A percentile compares a stretch with the other conserved stretches of the same genome.
These are phyloP conservation scores for Hortaea sp. DNA, from an alignment of 2,329 filamentous ascomycete species.

Conservation along the genomic window DNA sequence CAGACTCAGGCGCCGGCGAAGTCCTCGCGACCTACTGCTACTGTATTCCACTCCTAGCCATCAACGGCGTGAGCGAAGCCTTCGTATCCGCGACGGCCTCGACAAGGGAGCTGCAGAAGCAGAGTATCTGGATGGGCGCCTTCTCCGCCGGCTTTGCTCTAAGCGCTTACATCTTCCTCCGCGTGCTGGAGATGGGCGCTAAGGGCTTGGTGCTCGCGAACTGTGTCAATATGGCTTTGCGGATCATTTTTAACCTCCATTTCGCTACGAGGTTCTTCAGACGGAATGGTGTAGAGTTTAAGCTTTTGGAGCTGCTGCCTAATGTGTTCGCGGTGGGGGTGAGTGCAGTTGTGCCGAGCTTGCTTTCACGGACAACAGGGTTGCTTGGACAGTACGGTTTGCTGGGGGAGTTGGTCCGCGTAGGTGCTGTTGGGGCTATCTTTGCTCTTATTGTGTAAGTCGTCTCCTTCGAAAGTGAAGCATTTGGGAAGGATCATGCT, in stretches of 20 bases:
- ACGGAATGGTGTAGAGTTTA: constrained; percentile 26
- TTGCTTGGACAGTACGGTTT: constrained; percentile 27
- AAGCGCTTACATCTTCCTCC: constrained; percentile 65
- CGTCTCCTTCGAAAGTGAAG: background rate
- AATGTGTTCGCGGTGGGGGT: constrained; percentile 26
- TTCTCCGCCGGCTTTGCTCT: constrained; percentile 70
- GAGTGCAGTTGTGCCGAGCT: constrained; percentile 26
- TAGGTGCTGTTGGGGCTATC: constrained; percentile 26
- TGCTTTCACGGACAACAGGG: constrained; percentile 25
- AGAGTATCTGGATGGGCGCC: constrained; percentile 73
- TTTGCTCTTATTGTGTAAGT: constrained; percentile 31
- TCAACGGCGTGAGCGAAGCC: constrained; percentile 85
- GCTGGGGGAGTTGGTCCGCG: constrained; percentile 31
- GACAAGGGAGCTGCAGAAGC: constrained; percentile 60
- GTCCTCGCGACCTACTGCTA: constrained; percentile 77
- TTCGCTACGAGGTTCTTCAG: constrained; percentile 63
- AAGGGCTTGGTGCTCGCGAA: constrained; percentile 78
- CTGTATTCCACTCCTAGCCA: constrained; percentile 83
- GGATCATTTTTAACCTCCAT: constrained; percentile 67
- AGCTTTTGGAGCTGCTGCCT: constrained; percentile 19
- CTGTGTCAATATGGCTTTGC: constrained; percentile 75
- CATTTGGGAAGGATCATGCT: background rate
- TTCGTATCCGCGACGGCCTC: constrained; percentile 84
- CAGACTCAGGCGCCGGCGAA: constrained; percentile 57
- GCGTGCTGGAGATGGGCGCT: constrained; percentile 60